Evolutionary conservation across 2,329 filamentous ascomycete species (phyloP).

Genomic region (Zasmidium angulare): DNA sequence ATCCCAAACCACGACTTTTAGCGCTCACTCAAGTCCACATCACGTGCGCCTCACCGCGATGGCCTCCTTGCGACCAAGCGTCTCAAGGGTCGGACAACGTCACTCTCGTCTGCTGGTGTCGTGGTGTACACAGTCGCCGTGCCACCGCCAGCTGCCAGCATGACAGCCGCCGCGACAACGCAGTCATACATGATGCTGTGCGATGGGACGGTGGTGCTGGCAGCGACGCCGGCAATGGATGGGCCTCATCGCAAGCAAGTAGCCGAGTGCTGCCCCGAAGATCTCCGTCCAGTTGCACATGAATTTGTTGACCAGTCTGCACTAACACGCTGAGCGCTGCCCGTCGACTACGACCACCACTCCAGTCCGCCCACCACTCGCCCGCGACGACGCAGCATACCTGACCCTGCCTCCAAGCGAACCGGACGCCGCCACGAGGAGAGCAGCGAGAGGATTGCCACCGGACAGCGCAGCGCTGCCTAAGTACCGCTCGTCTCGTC

Average conservation of each 20-base stretch:
- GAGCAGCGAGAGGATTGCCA: conserved; percentile 3
- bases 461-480: conserved; percentile 10
- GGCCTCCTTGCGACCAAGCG: background rate
- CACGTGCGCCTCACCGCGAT: background rate
- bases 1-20: background rate
- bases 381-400: background rate
- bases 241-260: background rate
- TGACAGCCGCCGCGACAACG: background rate
- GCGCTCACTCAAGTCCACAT: background rate
- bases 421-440: conserved; percentile 10
- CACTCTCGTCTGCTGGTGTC: background rate
- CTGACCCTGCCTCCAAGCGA: conserved; percentile 5
- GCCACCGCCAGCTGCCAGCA: background rate
- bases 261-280: background rate
- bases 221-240: background rate
- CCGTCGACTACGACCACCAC: background rate
- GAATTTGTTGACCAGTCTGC: background rate
- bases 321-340: background rate
- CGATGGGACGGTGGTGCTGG: background rate
- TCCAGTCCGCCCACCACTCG: background rate
- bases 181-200: background rate
- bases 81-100: background rate
- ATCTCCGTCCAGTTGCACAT: conserved; percentile 2
- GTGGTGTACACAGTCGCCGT: background rate
- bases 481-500: background rate